These are phyloP conservation scores for Fusarium multiceps DNA, from an alignment of 2,329 filamentous ascomycete genomes.

Conservation along the genomic window DNA sequence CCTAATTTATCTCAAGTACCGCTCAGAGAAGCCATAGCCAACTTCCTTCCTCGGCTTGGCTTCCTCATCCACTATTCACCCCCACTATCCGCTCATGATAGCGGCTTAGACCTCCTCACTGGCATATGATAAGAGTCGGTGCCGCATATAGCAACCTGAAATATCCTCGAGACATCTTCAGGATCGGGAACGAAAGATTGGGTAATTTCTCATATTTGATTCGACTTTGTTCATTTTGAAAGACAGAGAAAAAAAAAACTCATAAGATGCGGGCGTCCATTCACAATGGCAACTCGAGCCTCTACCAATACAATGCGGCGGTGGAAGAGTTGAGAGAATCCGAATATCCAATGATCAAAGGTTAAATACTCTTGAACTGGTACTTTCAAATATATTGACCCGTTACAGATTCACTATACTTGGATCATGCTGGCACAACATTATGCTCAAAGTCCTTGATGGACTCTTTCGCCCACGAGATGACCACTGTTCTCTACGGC, in stretches of 20 bases:
- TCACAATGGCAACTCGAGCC: slow-evolving; percentile 6
- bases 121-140: slow-evolving; percentile 27
- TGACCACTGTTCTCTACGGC: slow-evolving; percentile 83
- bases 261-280: slow-evolving; percentile 10
- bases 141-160: slow-evolving; percentile 14
- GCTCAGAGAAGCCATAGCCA: neutral
- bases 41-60: slow-evolving; percentile 32
- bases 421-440: slow-evolving; percentile 97
- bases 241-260: neutral
- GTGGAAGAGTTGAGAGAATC: slow-evolving; percentile 68
- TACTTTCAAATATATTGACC: neutral
- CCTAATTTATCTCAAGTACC: neutral
- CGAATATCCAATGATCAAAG: slow-evolving; percentile 78
- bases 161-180: neutral
- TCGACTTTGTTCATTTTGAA: neutral
- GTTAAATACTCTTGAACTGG: slow-evolving; percentile 52
- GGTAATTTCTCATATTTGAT: neutral
- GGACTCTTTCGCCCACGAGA: slow-evolving; percentile 80
- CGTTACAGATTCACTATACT: slow-evolving; percentile 75
- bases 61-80: slow-evolving; percentile 24
- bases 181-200: neutral
- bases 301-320: slow-evolving; percentile 64
- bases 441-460: slow-evolving; percentile 83
- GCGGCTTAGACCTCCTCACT: slow-evolving; percentile 20
- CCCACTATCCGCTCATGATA: slow-evolving; percentile 26